phyloP scores from a whole-genome alignment of 345 rosid species.

The Aquilaria malaccensis region DNA sequence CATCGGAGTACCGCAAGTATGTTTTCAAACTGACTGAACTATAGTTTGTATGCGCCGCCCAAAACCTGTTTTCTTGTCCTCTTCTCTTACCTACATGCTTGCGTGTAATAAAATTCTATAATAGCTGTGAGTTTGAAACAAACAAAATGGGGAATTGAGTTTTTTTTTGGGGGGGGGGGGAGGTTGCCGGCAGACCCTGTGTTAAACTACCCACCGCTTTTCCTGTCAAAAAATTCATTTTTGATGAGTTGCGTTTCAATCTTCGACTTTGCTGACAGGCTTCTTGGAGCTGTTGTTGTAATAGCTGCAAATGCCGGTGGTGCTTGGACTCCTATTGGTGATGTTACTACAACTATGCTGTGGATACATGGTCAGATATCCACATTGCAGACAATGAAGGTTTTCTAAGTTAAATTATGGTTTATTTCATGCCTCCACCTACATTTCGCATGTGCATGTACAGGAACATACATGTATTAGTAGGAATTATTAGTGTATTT shows the following conservation, averaged over 20 bases:
- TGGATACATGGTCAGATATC: conserved; percentile 98
- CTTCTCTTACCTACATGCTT: no score
- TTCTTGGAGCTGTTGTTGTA: conserved; percentile 91
- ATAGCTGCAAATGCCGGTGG: conserved; percentile 99
- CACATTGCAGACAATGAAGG: conserved; percentile 87
- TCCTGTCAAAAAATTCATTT: no score
- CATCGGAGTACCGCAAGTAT: conserved; percentile 92
- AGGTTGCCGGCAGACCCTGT: no score
- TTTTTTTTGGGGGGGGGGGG: no score
- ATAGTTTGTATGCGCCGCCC: no score
- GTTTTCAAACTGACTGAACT: conserved; percentile 16
- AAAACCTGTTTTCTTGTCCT: no score
- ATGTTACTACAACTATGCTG: conserved; percentile 96
- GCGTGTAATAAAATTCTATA: no score
- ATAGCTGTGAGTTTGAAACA: no score
- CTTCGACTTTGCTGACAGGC: conserved; percentile 32
- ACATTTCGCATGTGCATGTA: background rate
- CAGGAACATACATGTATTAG: background rate
- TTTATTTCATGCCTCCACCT: background rate
- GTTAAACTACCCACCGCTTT: no score
- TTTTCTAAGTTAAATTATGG: conserved; percentile 9
- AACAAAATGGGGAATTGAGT: no score
- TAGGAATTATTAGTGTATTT: background rate
- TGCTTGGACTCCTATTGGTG: conserved; percentile 99
- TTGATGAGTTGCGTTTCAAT: background rate